Evolutionary conservation across 306 rosid species (phyloP).

Genomic region (Vicia villosa): DNA sequence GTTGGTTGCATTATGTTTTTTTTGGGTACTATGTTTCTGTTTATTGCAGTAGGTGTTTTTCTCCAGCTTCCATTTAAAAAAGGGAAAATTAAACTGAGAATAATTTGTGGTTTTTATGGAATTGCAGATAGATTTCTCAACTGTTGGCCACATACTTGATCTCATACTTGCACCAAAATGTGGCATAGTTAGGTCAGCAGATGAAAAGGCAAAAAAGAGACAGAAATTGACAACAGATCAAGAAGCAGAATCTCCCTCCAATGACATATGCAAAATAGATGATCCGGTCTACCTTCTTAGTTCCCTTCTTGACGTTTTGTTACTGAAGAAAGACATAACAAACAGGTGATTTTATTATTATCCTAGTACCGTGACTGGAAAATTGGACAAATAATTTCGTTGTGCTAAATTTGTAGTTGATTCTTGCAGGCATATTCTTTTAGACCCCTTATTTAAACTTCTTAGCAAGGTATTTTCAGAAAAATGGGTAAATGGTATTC

Average conservation of each 20-base stretch:
- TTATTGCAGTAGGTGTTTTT: conserved; percentile 7
- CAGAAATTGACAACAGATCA: conserved; percentile 48
- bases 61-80: not conserved
- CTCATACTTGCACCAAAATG: conserved; percentile 43
- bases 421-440: conserved; percentile 66
- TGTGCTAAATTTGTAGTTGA: conserved; percentile 32
- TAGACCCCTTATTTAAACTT: conserved; percentile 69
- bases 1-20: conserved; percentile 9
- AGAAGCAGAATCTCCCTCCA: conserved; percentile 39
- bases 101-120: conserved; percentile 33
- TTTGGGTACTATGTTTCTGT: conserved; percentile 8
- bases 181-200: conserved; percentile 34
- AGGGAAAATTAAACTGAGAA: conserved; percentile 21
- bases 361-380: not conserved
- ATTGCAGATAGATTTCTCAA: conserved; percentile 64
- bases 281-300: conserved; percentile 53
- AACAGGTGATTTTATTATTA: conserved; percentile 56
- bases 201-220: conserved; percentile 61
- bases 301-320: conserved; percentile 80
- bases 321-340: conserved; percentile 70
- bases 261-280: conserved; percentile 48
- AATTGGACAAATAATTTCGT: conserved; percentile 9
- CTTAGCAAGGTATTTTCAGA: conserved; percentile 56
- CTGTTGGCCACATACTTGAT: conserved; percentile 58
- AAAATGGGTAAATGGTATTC: conserved; percentile 51